A percentile compares a stretch with the other conserved stretches of the same genome.
phyloP scores from a whole-genome alignment of 148 eudicot species.

The Selenicereus undatus region DNA sequence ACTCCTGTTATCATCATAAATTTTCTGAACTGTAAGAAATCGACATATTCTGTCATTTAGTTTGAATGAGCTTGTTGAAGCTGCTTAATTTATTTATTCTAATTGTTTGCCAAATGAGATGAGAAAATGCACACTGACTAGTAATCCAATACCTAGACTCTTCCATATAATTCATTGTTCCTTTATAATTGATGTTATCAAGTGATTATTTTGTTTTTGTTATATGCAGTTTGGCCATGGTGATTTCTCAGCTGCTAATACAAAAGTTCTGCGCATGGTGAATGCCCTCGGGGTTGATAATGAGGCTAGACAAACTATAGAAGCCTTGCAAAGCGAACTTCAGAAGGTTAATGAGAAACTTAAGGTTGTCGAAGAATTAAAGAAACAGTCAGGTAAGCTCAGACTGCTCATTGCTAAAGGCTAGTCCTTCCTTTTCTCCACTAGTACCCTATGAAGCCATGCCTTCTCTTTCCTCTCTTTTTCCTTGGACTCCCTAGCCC shows the following conservation, averaged over 20 bases:
- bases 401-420: background rate
- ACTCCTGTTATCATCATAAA: background rate
- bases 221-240: conserved; percentile 90
- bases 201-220: conserved; percentile 11
- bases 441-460: too few species aligned
- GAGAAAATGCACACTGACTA: background rate
- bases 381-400: conserved; percentile 74
- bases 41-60: background rate
- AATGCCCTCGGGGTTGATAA: conserved; percentile 85
- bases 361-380: conserved; percentile 88
- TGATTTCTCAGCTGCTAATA: conserved; percentile 81
- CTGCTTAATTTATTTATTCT: background rate
- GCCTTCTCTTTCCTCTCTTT: too few species aligned
- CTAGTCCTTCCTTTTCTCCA: too few species aligned
- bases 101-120: background rate
- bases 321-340: conserved; percentile 80
- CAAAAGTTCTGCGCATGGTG: conserved; percentile 97
- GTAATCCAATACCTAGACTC: background rate
- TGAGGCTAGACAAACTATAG: conserved; percentile 92
- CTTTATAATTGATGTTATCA: background rate
- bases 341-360: conserved; percentile 85
- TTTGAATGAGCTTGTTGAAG: background rate
- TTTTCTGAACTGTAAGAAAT: background rate
- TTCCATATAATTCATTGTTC: background rate
- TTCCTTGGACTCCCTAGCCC: too few species aligned